phyloP scores from a whole-genome alignment of 352 stramenopile species.

The Pythium rishiriense region DNA sequence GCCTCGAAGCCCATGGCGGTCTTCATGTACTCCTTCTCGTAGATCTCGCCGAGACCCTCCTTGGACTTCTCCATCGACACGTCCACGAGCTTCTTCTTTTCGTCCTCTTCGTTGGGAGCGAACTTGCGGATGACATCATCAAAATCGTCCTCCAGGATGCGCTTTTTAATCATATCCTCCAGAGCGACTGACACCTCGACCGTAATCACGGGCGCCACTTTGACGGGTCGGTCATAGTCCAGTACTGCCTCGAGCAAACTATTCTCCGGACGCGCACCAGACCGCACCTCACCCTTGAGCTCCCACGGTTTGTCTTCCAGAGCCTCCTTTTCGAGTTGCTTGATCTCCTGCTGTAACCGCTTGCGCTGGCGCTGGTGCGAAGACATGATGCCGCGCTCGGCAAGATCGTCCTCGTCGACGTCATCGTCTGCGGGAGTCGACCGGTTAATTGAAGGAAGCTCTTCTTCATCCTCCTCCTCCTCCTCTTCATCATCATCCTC shows the following conservation, averaged over 20 bases:
- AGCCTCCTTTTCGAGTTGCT: slow-evolving; percentile 84
- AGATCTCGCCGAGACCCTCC: slow-evolving; percentile 92
- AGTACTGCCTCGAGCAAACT: slow-evolving; percentile 92
- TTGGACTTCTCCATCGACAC: slow-evolving; percentile 93
- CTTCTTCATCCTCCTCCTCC: slow-evolving; percentile 39
- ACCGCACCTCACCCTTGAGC: slow-evolving; percentile 91
- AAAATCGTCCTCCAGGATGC: slow-evolving; percentile 94
- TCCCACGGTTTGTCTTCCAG: slow-evolving; percentile 94
- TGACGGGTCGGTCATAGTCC: slow-evolving; percentile 92
- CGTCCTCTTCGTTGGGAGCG: slow-evolving; percentile 65
- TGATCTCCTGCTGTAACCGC: slow-evolving; percentile 80
- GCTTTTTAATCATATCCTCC: slow-evolving; percentile 94
- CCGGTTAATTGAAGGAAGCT: slow-evolving; percentile 59
- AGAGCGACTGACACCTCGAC: slow-evolving; percentile 90
- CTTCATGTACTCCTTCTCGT: slow-evolving; percentile 96
- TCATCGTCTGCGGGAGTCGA: slow-evolving; percentile 9
- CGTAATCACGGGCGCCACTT: slow-evolving; percentile 91
- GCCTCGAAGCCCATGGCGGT: slow-evolving; percentile 92
- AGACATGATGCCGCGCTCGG: slow-evolving; percentile 79
- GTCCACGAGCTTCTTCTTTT: slow-evolving; percentile 89
- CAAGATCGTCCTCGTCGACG: slow-evolving; percentile 67
- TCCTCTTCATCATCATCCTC: slow-evolving; percentile 40
- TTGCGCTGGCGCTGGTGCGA: slow-evolving; percentile 72
- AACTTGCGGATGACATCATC: slow-evolving; percentile 94
- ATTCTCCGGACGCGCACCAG: slow-evolving; percentile 86